Conservation (phyloP, 1,139 yeast genomes). For the Geotrichum histeridarum region DNA sequence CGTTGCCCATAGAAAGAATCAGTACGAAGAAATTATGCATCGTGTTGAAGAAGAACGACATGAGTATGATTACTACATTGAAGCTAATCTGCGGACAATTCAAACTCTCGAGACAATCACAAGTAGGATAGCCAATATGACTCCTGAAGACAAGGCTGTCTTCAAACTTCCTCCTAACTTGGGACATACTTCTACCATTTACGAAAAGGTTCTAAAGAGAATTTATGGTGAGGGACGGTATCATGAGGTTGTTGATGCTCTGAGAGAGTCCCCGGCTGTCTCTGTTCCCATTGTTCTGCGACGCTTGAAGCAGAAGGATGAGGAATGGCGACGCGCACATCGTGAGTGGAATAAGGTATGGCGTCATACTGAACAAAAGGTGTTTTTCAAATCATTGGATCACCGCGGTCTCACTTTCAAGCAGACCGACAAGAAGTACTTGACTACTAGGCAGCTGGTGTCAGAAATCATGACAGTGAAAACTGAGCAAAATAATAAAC, state of each 20-base stretch:
- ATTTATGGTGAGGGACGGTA: slow-evolving; percentile 94
- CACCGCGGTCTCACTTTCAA: slow-evolving; percentile 93
- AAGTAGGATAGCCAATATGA: slow-evolving; percentile 88
- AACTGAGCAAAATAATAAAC: slow-evolving; percentile 75
- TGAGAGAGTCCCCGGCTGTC: slow-evolving; percentile 89
- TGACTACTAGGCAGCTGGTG: slow-evolving; percentile 83
- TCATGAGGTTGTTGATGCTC: slow-evolving; percentile 89
- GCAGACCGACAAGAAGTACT: slow-evolving; percentile 87
- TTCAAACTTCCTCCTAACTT: slow-evolving; percentile 92
- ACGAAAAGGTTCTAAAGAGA: slow-evolving; percentile 87
- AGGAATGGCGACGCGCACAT: slow-evolving; percentile 97
- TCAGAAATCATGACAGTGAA: slow-evolving; percentile 90
- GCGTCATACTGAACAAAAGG: slow-evolving; percentile 97
- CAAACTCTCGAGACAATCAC: slow-evolving; percentile 95
- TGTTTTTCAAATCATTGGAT: slow-evolving; percentile 86
- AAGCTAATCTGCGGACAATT: slow-evolving; percentile 87
- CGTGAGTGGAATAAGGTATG: slow-evolving; percentile 99
- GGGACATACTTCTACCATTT: slow-evolving; percentile 82
- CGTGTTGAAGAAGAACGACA: slow-evolving; percentile 97
- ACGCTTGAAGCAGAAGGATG: slow-evolving; percentile 93
- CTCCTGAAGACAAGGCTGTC: slow-evolving; percentile 75
- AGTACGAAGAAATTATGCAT: slow-evolving; percentile 90
- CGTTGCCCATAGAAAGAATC: slow-evolving; percentile 95
- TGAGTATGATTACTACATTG: slow-evolving; percentile 93
- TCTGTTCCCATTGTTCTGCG: slow-evolving; percentile 91